Evolutionary conservation across 805 yeast species (phyloP).

Genomic region (Saccharomycopsis capsularis): DNA sequence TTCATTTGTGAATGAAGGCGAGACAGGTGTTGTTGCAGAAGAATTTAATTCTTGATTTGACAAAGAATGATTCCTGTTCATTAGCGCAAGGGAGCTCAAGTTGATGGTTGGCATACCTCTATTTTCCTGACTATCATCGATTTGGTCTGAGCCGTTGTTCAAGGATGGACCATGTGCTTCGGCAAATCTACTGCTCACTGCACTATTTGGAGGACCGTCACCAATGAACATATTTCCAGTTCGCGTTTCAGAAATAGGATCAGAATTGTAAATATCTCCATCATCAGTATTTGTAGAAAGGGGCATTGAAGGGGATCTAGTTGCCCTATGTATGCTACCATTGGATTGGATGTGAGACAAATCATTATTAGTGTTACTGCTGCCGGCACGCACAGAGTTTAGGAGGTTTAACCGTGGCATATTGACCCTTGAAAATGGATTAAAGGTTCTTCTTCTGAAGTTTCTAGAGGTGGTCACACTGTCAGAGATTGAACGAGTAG

Average conservation of each 20-base stretch:
- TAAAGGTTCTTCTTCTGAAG: constrained; percentile 1
- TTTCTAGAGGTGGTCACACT: not conserved
- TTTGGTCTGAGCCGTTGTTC: too few species aligned
- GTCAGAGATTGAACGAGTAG: not conserved
- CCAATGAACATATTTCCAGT: too few species aligned
- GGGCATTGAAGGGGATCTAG: not conserved
- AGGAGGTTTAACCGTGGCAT: constrained; percentile 1
- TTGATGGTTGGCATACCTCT: constrained; percentile 13
- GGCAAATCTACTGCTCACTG: too few species aligned
- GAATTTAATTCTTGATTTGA: not conserved
- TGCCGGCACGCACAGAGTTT: not conserved
- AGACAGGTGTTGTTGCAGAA: constrained; percentile 1
- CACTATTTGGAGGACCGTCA: too few species aligned
- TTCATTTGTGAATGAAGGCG: not conserved
- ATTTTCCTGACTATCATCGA: too few species aligned
- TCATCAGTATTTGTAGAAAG: not conserved
- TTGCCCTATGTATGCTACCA: too few species aligned
- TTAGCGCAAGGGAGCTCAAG: constrained; percentile 3
- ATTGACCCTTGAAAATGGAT: constrained; percentile 14
- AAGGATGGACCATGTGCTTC: too few species aligned
- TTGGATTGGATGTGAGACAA: not conserved
- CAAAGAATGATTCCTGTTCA: not conserved
- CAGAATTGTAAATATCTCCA: too few species aligned
- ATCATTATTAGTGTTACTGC: not conserved
- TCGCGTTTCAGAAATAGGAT: too few species aligned